A percentile compares a stretch with the other conserved stretches of the same genome.
Conservation (phyloP, 371 early-diverging fungal species). For the Mortierella sp. region DNA sequence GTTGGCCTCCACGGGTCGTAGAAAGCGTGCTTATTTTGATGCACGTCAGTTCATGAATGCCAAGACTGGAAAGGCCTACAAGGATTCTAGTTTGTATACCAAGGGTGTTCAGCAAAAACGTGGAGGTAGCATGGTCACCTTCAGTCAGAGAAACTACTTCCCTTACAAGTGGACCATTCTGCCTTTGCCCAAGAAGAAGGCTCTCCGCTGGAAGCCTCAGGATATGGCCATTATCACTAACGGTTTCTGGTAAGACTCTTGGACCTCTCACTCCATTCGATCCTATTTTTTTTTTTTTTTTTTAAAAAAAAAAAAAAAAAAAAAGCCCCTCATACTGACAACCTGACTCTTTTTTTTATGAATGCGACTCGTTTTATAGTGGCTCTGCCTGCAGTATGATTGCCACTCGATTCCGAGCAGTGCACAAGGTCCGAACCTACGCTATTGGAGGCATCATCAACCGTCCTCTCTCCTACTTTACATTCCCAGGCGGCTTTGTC, state of each 20-base stretch:
- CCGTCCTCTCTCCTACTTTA: constrained; percentile 1
- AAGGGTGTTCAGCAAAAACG: neutral
- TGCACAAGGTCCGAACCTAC: constrained; percentile 44
- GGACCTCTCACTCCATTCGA: too few relatives aligned
- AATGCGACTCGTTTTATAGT: constrained; percentile 5
- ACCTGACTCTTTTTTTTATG: too few relatives aligned
- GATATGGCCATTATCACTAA: constrained; percentile 17
- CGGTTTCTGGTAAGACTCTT: too few relatives aligned
- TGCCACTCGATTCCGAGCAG: constrained; percentile 6
- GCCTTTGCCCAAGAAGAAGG: constrained; percentile 2
- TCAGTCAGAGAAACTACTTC: constrained; percentile 7
- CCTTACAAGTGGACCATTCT: neutral
- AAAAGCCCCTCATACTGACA: neutral
- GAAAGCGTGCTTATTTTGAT: constrained; percentile 1
- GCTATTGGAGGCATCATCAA: constrained; percentile 38
- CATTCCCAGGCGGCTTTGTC: constrained; percentile 19
- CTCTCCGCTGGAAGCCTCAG: constrained; percentile 4
- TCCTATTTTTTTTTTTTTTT: too few relatives aligned
- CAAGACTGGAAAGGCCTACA: constrained; percentile 3
- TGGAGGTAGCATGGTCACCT: neutral
- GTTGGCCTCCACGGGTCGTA: neutral
- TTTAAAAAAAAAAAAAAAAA: too few relatives aligned
- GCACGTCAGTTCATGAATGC: neutral
- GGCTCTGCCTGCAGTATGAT: constrained; percentile 45
- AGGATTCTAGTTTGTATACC: constrained; percentile 10